phyloP scores from a whole-genome alignment of 768 basidiomycete genomes.

The Termitomyces sp. region DNA sequence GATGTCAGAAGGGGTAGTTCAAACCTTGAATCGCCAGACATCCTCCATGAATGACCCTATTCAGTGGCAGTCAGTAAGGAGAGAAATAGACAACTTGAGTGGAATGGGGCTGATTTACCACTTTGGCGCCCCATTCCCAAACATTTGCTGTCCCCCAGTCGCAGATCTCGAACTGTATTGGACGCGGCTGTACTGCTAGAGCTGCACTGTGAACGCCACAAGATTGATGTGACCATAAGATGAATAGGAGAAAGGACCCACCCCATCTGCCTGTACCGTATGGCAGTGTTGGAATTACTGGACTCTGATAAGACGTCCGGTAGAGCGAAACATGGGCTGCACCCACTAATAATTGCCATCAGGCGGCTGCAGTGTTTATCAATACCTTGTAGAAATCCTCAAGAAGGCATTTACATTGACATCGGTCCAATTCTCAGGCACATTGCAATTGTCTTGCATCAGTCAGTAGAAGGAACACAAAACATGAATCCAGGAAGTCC shows the following conservation, averaged over 20 bases:
- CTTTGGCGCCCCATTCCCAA: slow-evolving; percentile 54
- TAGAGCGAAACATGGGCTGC: neutral
- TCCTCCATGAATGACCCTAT: slow-evolving; percentile 50
- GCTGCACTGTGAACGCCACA: slow-evolving; percentile 28
- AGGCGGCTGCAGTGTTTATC: slow-evolving; percentile 23
- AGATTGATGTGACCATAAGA: neutral
- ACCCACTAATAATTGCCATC: slow-evolving; percentile 45
- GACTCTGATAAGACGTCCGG: neutral
- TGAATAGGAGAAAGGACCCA: slow-evolving; percentile 17
- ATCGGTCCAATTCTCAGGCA: slow-evolving; percentile 48
- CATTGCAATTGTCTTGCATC: slow-evolving; percentile 46
- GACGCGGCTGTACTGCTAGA: slow-evolving; percentile 34
- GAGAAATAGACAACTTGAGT: neutral
- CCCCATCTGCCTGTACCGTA: slow-evolving; percentile 53
- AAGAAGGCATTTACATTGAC: slow-evolving; percentile 21
- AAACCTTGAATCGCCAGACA: slow-evolving; percentile 40
- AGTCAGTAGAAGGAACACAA: neutral
- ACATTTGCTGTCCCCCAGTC: slow-evolving; percentile 51
- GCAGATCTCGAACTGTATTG: slow-evolving; percentile 45
- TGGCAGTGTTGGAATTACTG: slow-evolving; percentile 53
- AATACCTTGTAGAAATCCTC: neutral
- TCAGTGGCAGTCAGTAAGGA: neutral
- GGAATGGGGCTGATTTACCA: slow-evolving; percentile 22
- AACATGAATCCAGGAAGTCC: neutral
- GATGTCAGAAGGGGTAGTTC: neutral